A percentile compares a stretch with the other conserved stretches of the same genome.
Conservation (phyloP, 208 protist species). For the Acanthamoeba healyi region DNA sequence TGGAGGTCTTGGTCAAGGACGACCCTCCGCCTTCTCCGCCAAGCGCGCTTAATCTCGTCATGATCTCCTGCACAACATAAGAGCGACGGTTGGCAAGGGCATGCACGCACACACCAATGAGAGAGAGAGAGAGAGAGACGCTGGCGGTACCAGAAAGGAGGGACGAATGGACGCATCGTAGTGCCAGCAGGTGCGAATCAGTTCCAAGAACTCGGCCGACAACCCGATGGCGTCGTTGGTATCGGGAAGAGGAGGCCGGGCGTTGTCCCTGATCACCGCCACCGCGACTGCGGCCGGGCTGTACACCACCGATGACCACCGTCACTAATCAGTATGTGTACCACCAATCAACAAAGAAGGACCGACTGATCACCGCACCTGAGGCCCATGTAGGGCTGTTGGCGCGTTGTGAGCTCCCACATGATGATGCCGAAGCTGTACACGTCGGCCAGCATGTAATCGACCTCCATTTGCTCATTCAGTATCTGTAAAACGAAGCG, state of each 20-base stretch:
- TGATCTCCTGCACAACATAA: not conserved
- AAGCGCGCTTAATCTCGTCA: not conserved
- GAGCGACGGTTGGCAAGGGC: no score
- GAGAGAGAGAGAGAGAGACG: not conserved
- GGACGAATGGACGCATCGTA: not conserved
- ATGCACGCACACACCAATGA: no score
- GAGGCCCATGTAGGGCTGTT: constrained; percentile 58
- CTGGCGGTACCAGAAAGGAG: not conserved
- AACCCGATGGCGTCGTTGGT: not conserved
- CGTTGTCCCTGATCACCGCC: constrained; percentile 51
- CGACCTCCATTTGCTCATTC: constrained; percentile 46
- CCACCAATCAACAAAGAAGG: not conserved
- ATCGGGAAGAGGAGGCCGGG: not conserved
- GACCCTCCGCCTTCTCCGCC: not conserved
- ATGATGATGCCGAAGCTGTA: constrained; percentile 54
- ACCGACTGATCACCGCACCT: not conserved
- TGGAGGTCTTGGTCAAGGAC: constrained; percentile 3
- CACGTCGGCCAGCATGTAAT: constrained; percentile 49
- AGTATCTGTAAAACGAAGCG: no score
- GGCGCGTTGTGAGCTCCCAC: constrained; percentile 40
- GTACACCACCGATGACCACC: not conserved
- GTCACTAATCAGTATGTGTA: not conserved
- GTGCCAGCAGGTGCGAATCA: constrained; percentile 40
- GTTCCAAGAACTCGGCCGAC: not conserved
- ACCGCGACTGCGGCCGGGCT: constrained; percentile 22